A percentile compares a stretch with the other conserved stretches of the same genome.
phyloP scores from a whole-genome alignment of 441 rosid genomes.

The Omphalea diandra region DNA sequence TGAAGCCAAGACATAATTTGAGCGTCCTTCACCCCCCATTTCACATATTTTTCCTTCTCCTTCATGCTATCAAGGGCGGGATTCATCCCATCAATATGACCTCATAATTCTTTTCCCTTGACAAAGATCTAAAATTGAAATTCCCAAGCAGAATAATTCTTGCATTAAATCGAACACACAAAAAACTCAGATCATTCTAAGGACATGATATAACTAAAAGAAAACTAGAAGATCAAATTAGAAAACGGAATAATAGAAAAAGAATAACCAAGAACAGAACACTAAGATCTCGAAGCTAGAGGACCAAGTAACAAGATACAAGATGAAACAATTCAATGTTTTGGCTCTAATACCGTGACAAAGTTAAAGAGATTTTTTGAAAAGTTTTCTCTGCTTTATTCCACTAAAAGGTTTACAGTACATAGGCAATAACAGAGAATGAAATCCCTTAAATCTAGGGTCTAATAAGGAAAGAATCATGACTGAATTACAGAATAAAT shows the following conservation, averaged over 20 bases:
- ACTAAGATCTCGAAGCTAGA: not conserved
- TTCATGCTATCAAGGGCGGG: not conserved
- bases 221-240: not conserved
- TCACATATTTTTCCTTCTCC: not conserved
- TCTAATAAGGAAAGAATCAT: too few species aligned
- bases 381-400: not conserved
- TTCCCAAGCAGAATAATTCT: too few species aligned
- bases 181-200: not conserved
- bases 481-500: not conserved
- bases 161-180: not conserved
- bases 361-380: not conserved
- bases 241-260: not conserved
- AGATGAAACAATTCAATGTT: not conserved
- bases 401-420: too few species aligned
- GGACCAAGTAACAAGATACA: not conserved
- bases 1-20: conserved; percentile 7
- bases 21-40: too few species aligned
- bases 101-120: not conserved
- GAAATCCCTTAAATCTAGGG: too few species aligned
- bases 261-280: not conserved
- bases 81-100: not conserved
- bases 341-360: conserved; percentile 14
- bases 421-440: too few species aligned
- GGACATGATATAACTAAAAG: not conserved
- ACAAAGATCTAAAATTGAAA: conserved; percentile 12